These are phyloP conservation scores for Eucalyptus marginata DNA, from an alignment of 345 rosid species.

Conservation along the genomic window DNA sequence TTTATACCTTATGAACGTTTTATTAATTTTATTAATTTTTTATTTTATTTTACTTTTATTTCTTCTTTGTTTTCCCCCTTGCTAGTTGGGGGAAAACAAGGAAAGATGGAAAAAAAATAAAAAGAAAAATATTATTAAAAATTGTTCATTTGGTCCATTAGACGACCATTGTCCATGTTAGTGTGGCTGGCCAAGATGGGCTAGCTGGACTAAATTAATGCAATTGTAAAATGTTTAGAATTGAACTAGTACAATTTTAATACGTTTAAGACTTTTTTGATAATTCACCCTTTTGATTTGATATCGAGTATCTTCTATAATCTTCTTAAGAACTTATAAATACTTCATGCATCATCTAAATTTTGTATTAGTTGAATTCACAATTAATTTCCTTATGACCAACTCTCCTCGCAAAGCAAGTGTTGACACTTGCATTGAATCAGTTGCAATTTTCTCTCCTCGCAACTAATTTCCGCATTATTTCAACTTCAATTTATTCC, in stretches of 20 bases:
- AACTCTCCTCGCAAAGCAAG: background rate
- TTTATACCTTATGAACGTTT: too few species aligned
- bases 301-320: background rate
- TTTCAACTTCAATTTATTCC: fast-evolving
- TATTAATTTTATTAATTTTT: too few species aligned
- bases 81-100: too few species aligned
- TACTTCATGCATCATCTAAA: background rate
- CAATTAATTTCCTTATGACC: background rate
- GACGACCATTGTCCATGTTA: fast-evolving
- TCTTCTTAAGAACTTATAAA: background rate
- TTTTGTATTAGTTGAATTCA: background rate
- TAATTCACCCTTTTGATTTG: too few species aligned
- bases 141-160: fast-evolving
- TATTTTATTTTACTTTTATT: too few species aligned
- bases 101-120: too few species aligned
- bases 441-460: background rate
- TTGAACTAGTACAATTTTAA: fast-evolving
- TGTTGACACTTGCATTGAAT: background rate
- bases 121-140: too few species aligned
- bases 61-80: too few species aligned
- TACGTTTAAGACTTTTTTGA: fast-evolving
- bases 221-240: too few species aligned
- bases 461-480: background rate
- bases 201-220: too few species aligned
- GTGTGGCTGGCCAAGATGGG: fast-evolving